These are phyloP conservation scores for Stipa capillata DNA, from an alignment of 176 grass and related monocot genomes.

Conservation along the genomic window DNA sequence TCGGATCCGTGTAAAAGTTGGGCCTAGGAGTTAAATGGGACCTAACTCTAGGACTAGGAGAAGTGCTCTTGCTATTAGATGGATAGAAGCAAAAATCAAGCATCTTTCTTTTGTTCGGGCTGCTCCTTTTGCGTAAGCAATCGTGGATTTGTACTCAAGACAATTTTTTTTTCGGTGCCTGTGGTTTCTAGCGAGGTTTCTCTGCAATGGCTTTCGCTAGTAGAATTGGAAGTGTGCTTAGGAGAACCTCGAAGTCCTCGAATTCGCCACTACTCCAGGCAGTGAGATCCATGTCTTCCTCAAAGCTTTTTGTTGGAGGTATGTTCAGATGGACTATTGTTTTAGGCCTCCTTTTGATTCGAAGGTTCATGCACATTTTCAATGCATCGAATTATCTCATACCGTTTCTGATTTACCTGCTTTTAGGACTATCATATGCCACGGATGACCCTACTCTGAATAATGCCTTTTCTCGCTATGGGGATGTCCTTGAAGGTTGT, in stretches of 20 bases:
- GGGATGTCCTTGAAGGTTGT: constrained; percentile 79
- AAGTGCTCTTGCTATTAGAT: background rate
- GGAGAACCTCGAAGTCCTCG: constrained; percentile 25
- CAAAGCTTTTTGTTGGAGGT: constrained; percentile 90
- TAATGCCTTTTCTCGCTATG: constrained; percentile 58
- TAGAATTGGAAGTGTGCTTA: constrained; percentile 53
- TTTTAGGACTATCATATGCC: constrained; percentile 59
- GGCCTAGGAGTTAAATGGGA: background rate
- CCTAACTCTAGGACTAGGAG: background rate
- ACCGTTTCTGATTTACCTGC: background rate
- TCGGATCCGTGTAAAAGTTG: background rate
- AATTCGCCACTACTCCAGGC: constrained; percentile 51
- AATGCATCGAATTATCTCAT: background rate
- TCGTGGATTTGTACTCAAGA: background rate
- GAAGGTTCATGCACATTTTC: background rate
- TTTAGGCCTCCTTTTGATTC: background rate
- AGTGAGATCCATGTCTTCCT: constrained; percentile 91
- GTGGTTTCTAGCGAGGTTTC: background rate
- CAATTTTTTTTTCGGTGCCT: background rate
- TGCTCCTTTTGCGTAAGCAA: background rate
- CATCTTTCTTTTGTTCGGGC: background rate
- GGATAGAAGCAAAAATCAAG: background rate
- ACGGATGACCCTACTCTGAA: constrained; percentile 67
- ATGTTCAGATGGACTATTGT: background rate
- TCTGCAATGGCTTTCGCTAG: constrained; percentile 59